Evolutionary conservation across 768 basidiomycete species (phyloP).

Genomic region (Boletus rubropictus): DNA sequence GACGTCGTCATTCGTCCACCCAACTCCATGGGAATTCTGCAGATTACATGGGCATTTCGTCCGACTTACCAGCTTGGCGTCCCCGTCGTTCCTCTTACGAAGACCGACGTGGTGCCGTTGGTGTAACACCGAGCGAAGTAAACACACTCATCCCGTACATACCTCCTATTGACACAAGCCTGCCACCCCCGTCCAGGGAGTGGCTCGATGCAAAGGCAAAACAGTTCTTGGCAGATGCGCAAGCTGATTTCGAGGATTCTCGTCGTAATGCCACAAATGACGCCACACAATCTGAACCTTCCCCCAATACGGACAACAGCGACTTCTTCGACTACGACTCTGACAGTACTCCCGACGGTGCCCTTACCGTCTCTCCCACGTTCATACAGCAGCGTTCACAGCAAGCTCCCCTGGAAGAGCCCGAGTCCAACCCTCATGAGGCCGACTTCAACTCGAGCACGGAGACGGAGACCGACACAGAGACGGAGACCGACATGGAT

Average conservation of each 20-base stretch:
- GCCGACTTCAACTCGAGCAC: slow-evolving; percentile 5
- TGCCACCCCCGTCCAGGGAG: slow-evolving; percentile 12
- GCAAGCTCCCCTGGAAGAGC: background rate
- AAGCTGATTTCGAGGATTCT: slow-evolving; percentile 9
- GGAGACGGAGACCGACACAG: slow-evolving; percentile 12
- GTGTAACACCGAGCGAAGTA: slow-evolving; percentile 24
- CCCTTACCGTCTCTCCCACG: background rate
- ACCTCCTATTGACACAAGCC: slow-evolving; percentile 20
- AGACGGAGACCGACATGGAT: slow-evolving; percentile 15
- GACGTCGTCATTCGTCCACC: slow-evolving; percentile 15
- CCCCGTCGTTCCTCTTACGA: slow-evolving; percentile 25
- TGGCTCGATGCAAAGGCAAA: slow-evolving; percentile 16
- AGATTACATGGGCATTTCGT: slow-evolving; percentile 22
- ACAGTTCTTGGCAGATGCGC: slow-evolving; percentile 12
- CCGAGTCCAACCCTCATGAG: slow-evolving; percentile 6
- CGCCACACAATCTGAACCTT: background rate
- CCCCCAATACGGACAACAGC: slow-evolving; percentile 4
- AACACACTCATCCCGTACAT: slow-evolving; percentile 24
- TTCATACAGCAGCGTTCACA: background rate
- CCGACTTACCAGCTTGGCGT: slow-evolving; percentile 20
- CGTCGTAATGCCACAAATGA: background rate
- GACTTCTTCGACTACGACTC: slow-evolving; percentile 20
- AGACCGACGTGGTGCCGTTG: slow-evolving; percentile 18
- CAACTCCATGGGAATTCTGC: slow-evolving; percentile 12
- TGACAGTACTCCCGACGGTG: slow-evolving; percentile 15